A percentile compares a stretch with the other conserved stretches of the same genome.
These are phyloP conservation scores for Camellia japonica DNA, from an alignment of 148 eudicot genomes.

Conservation along the genomic window DNA sequence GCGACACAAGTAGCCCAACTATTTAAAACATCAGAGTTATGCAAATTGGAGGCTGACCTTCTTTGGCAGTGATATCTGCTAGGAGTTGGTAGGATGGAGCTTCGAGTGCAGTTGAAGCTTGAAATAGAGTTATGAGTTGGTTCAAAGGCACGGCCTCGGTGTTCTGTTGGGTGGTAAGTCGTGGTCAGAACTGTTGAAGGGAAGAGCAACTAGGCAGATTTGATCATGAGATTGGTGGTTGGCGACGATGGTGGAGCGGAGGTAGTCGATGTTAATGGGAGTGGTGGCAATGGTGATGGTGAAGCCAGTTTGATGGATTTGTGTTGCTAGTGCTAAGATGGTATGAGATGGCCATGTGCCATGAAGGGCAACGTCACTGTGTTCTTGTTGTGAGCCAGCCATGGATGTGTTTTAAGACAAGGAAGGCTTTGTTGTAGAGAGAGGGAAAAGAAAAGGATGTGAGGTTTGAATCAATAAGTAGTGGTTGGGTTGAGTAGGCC, in stretches of 20 bases:
- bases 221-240: neutral
- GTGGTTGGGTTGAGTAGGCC: too few relatives aligned
- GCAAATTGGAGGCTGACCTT: constrained; percentile 49
- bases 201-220: constrained; percentile 33
- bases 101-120: constrained; percentile 38
- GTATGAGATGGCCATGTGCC: constrained; percentile 75
- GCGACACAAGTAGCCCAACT: constrained; percentile 71
- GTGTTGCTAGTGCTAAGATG: constrained; percentile 60
- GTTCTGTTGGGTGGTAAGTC: constrained; percentile 48
- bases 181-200: constrained; percentile 40
- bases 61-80: constrained; percentile 17
- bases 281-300: constrained; percentile 48
- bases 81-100: constrained; percentile 24
- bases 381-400: constrained; percentile 4
- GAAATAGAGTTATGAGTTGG: constrained; percentile 32
- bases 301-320: constrained; percentile 28
- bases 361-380: constrained; percentile 60
- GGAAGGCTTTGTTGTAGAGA: too few relatives aligned
- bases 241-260: constrained; percentile 22
- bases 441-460: too few relatives aligned
- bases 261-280: constrained; percentile 43
- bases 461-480: too few relatives aligned
- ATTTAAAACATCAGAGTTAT: constrained; percentile 51
- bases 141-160: constrained; percentile 33
- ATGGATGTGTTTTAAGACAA: too few relatives aligned